Conservation (phyloP, 148 eudicot species). For the Polygonum aviculare region DNA sequence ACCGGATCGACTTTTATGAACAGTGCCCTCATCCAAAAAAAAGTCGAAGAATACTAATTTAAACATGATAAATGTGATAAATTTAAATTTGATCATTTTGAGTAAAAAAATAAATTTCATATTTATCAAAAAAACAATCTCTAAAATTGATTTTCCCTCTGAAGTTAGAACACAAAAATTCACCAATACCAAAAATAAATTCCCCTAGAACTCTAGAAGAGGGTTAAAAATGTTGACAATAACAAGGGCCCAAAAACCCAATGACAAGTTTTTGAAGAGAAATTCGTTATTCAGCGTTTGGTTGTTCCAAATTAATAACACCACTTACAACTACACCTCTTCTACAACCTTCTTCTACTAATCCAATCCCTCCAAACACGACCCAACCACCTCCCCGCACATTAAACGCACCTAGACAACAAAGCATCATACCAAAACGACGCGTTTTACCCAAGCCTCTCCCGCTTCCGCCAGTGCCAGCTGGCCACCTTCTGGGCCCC, state of each 20-base stretch:
- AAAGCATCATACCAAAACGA: neutral
- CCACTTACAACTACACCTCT: neutral
- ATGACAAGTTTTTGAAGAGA: neutral
- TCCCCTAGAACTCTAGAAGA: too few species aligned
- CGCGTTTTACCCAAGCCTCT: neutral
- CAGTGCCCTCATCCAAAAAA: too few species aligned
- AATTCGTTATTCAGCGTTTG: neutral
- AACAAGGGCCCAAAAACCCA: neutral
- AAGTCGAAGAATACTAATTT: too few species aligned
- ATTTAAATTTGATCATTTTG: too few species aligned
- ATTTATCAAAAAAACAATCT: too few species aligned
- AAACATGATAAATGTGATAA: too few species aligned
- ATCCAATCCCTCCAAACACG: neutral
- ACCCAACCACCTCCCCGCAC: neutral
- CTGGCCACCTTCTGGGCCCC: neutral
- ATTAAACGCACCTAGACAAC: neutral
- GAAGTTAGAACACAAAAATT: too few species aligned
- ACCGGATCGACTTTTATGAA: too few species aligned
- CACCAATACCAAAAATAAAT: too few species aligned
- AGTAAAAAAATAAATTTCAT: too few species aligned
- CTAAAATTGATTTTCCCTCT: too few species aligned
- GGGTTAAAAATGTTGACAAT: neutral
- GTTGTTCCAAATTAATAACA: neutral
- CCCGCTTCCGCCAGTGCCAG: conserved; percentile 10
- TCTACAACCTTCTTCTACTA: neutral